Evolutionary conservation across 768 basidiomycete species (phyloP), one percentile per base, ranked within the genome.

Genomic region (Mycena rosella): DNA sequence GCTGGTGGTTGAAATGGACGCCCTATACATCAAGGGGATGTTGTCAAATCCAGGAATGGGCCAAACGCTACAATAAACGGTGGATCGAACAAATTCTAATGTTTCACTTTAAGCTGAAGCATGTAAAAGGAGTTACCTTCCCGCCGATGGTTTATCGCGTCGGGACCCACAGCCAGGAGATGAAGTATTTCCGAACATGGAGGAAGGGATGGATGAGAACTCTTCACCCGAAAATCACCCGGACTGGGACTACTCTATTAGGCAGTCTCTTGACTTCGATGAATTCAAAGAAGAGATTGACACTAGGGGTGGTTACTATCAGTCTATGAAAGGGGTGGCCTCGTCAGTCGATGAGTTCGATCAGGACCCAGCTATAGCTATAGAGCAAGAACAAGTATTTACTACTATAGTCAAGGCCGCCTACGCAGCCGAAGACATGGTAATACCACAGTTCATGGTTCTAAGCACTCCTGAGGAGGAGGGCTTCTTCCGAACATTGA

Each of bases 51-150:
- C 76, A 0, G 75, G 78, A 34, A 52, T 75, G 0, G 73, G 74
- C 15, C 78, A 0, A 75, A 73, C 26, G 67, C 75, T 2, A 55
- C 70, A 2, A 73, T 77, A 7, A 79, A 79, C 58, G 73, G 2
- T 79, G 79, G 78, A 77, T 79, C 48, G 69, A 55, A 22, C 13
- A 47, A 72, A 77, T 79, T 22, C 60, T 72, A 1, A 63, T 76
- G 1, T 79, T 80, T 54, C 52, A 75, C 13, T 78, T 79, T 65
- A 27, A 69, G 34, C 38, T 40, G 38, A 40, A 40, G 38, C 38
- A 40, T 40, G 38, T 40, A 4, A 40, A 40, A 18, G 38, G 38
- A 13, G 13, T 15, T 40, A 40, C 6, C 6, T 40, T 40, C 38
- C 62, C 53, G 0, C 47, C 74, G 74, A 76, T 55, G 75, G 72